A percentile compares a stretch with the other conserved stretches of the same genome.
These are phyloP conservation scores for Globisporangium polare DNA, from an alignment of 352 stramenopile species.

Conservation along the genomic window DNA sequence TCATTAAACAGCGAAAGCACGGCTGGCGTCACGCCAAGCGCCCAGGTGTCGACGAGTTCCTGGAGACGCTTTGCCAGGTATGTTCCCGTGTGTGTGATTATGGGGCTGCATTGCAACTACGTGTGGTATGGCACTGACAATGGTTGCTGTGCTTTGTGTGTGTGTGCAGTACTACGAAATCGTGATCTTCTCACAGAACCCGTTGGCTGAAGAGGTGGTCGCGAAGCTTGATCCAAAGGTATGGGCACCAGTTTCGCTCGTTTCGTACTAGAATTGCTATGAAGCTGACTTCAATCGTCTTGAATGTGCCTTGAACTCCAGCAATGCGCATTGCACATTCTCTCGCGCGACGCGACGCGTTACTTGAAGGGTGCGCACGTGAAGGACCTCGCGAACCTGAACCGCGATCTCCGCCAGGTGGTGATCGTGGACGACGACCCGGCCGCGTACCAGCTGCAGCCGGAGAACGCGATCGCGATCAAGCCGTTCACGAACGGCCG, in stretches of 20 bases:
- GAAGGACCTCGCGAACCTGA: conserved; percentile 79
- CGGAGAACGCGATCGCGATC: conserved; percentile 80
- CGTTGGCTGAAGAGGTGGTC: conserved; percentile 76
- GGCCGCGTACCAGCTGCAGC: conserved; percentile 75
- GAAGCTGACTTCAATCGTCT: background rate
- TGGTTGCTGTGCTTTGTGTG: background rate
- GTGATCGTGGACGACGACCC: conserved; percentile 85
- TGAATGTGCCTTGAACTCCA: conserved; percentile 4
- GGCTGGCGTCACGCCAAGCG: conserved; percentile 86
- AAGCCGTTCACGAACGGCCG: conserved; percentile 75
- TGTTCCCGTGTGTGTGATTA: background rate
- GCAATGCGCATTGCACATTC: conserved; percentile 74
- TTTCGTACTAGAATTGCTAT: too few relatives aligned
- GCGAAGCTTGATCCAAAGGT: conserved; percentile 79
- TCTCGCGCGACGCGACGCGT: conserved; percentile 78
- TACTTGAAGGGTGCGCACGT: conserved; percentile 83
- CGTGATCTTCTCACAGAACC: conserved; percentile 86
- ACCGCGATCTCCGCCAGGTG: conserved; percentile 76
- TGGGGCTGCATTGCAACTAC: background rate
- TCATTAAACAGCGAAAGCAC: conserved; percentile 61
- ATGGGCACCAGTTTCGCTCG: background rate
- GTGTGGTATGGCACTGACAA: background rate
- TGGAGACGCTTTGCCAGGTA: conserved; percentile 75
- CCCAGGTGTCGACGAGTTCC: conserved; percentile 81
- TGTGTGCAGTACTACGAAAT: conserved; percentile 76